Evolutionary conservation across 83 land plant genomes (phyloP), one percentile per base, ranked within the genome.

Genomic region (Thuja plicata): DNA sequence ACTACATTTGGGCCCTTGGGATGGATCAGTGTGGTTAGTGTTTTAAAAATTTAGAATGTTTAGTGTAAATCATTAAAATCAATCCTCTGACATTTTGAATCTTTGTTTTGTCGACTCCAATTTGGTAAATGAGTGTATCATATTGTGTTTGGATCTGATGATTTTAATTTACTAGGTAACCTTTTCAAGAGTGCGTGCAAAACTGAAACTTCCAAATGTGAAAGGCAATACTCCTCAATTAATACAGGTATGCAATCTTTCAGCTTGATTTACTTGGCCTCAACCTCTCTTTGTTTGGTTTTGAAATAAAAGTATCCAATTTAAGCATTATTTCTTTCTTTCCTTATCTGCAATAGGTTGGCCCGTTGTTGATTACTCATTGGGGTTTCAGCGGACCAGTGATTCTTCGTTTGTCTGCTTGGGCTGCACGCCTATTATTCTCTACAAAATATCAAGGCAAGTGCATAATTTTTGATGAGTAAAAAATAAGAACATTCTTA

Each of bases 311-410:
- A 45, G 66, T 86, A 3, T 35, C 52, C 27, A 70, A 40, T 55
- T 57, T 11, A 37, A 27, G 37, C 24, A 8, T 17, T 48, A 8
- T n/a, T 17, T 87, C 32, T 52, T 11, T 76, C 4, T 87, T 60
- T 57, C 27, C 30, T 48, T 15, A 24, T 55, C 38, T 57, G 17
- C 30, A 85, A 70, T 88, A 97, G 99, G 95, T 91, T 83, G 99
- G 99, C 37, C 97, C 99, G n/a, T 92, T 98, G 92, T 87, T 98
- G 86, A 92, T 98, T 32, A 98, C 99, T 37, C 99, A 98, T 83
- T 98, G 99, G 99, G 99, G 99, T 21, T 93, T 98, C 17, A 98
- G 99, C 94, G 99, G 99, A 37, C 99, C 99, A 27, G 99, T 92
- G 40, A 93, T 98, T 87, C 97, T 98, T 40, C 95, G 96, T 5